Percentiles rank a stretch among this genome's conserved stretches.
These are phyloP conservation scores for Centaurea solstitialis DNA, from an alignment of 129 eudicot species.

Conservation along the genomic window DNA sequence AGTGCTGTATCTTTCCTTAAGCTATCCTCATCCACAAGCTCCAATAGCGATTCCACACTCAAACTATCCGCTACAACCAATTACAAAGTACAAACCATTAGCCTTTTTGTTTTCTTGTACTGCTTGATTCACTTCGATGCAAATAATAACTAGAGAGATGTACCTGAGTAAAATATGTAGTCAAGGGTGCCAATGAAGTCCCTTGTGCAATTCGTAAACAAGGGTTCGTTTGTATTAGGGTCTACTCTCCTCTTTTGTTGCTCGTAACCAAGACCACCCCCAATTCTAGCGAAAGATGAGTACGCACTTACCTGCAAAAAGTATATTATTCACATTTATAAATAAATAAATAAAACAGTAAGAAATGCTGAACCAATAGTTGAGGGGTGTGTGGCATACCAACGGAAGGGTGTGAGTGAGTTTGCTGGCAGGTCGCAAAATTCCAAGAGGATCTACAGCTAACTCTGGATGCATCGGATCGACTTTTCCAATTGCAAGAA, in stretches of 20 bases:
- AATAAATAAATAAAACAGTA: not conserved
- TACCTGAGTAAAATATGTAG: slow-evolving; percentile 87
- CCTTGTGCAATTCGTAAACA: slow-evolving; percentile 76
- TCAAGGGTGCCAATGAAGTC: slow-evolving; percentile 81
- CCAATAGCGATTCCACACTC: slow-evolving; percentile 53
- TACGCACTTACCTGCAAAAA: slow-evolving; percentile 72
- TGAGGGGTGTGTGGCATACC: slow-evolving; percentile 40
- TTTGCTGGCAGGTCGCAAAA: slow-evolving; percentile 60
- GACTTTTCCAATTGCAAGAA: slow-evolving; percentile 86
- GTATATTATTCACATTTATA: not conserved
- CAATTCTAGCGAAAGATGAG: slow-evolving; percentile 69
- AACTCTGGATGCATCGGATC: slow-evolving; percentile 80
- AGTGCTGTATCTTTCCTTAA: slow-evolving; percentile 57
- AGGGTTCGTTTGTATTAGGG: slow-evolving; percentile 74
- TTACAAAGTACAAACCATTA: not conserved
- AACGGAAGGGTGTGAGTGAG: slow-evolving; percentile 74
- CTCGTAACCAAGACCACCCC: slow-evolving; percentile 51
- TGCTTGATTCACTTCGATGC: not conserved
- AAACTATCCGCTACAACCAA: slow-evolving; percentile 45
- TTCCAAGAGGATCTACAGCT: slow-evolving; percentile 71
- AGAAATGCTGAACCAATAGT: not conserved
- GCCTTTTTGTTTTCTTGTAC: not conserved
- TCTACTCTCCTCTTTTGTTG: slow-evolving; percentile 73
- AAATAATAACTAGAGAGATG: not conserved
- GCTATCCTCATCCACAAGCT: slow-evolving; percentile 52